phyloP scores from a whole-genome alignment of 176 grass and related monocot species.

The Musa schizocarpa region DNA sequence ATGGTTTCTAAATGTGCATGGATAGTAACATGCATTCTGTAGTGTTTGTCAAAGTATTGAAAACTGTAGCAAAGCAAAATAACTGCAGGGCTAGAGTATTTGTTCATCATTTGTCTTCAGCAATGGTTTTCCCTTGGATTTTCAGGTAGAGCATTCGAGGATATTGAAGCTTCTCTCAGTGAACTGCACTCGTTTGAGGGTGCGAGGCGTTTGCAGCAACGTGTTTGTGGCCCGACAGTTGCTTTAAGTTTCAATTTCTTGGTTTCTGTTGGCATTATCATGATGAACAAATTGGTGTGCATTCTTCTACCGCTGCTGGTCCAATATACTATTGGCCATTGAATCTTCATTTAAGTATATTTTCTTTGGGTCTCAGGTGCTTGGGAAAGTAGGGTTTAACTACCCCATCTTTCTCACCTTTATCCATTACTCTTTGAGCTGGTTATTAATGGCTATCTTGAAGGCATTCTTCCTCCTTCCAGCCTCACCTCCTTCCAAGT shows the following conservation, averaged over 20 bases:
- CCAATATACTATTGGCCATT: background rate
- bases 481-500: slow-evolving; percentile 12
- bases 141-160: slow-evolving; percentile 8
- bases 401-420: slow-evolving; percentile 15
- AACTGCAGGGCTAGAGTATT: background rate
- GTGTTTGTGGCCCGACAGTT: background rate
- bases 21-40: too few relatives aligned
- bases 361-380: background rate
- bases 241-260: slow-evolving; percentile 11
- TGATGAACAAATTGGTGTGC: slow-evolving; percentile 14
- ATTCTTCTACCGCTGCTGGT: background rate
- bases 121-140: background rate
- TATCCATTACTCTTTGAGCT: slow-evolving; percentile 10
- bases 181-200: slow-evolving; percentile 4
- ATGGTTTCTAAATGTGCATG: too few relatives aligned
- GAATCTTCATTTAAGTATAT: background rate
- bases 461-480: slow-evolving; percentile 9
- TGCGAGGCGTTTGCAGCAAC: slow-evolving; percentile 8
- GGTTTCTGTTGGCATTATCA: slow-evolving; percentile 16
- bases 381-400: slow-evolving; percentile 11
- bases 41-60: too few relatives aligned
- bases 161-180: background rate
- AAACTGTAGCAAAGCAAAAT: background rate
- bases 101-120: background rate
- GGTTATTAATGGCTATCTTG: slow-evolving; percentile 5